Evolutionary conservation across 169 alveolate genomes (phyloP).

Genomic region (Pseudocohnilembus persalinus): DNA sequence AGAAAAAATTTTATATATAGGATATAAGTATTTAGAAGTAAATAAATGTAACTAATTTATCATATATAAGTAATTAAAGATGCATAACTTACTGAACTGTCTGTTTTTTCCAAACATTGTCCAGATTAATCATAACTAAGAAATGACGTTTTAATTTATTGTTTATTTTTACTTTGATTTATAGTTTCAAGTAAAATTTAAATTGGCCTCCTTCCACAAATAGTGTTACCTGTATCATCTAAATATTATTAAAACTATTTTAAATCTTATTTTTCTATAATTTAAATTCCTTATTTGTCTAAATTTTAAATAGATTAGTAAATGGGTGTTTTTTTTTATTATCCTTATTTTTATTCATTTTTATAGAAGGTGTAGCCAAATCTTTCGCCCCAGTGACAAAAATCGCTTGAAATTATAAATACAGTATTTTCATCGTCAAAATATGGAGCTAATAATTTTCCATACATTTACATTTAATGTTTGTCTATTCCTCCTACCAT

Average conservation of each 20-base stretch:
- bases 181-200: slow-evolving; percentile 75
- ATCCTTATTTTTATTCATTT: slow-evolving; percentile 52
- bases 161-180: slow-evolving; percentile 26
- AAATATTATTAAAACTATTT: slow-evolving; percentile 64
- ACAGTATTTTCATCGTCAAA: slow-evolving; percentile 64
- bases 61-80: slow-evolving; percentile 46
- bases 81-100: slow-evolving; percentile 90
- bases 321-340: slow-evolving; percentile 53
- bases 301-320: slow-evolving; percentile 76
- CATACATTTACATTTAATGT: slow-evolving; percentile 53
- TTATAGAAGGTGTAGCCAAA: slow-evolving; percentile 41
- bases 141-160: slow-evolving; percentile 44
- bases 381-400: slow-evolving; percentile 94
- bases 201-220: slow-evolving; percentile 94
- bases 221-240: slow-evolving; percentile 88
- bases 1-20: too few relatives aligned
- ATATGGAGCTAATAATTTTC: slow-evolving; percentile 77
- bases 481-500: slow-evolving; percentile 67
- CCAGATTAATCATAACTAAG: slow-evolving; percentile 82
- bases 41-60: too few relatives aligned
- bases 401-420: slow-evolving; percentile 91
- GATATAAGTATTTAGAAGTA: too few relatives aligned
- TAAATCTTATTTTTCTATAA: slow-evolving; percentile 71
- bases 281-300: slow-evolving; percentile 82
- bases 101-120: slow-evolving; percentile 56